Evolutionary conservation across 176 grass and related monocot genomes (phyloP).

Genomic region (Carex littledalei): DNA sequence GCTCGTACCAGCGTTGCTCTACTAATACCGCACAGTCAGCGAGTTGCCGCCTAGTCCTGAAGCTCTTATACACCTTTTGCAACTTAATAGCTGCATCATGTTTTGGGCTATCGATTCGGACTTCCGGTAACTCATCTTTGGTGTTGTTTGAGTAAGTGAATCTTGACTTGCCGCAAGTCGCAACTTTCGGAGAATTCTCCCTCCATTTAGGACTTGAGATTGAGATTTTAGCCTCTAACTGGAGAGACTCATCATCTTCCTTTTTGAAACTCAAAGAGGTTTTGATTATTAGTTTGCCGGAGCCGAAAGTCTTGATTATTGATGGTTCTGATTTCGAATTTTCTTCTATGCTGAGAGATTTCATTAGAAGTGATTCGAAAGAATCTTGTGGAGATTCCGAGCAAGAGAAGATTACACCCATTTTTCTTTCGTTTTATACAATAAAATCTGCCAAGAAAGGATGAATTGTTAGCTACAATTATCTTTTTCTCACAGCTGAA

Average conservation of each 20-base stretch:
- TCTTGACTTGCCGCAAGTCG: constrained; percentile 26
- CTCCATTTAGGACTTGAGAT: constrained; percentile 28
- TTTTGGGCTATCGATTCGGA: constrained; percentile 41
- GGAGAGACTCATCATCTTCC: constrained; percentile 26
- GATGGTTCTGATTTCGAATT: constrained; percentile 26
- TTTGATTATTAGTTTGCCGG: constrained; percentile 63
- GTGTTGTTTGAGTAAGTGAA: constrained; percentile 26
- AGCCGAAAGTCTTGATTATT: constrained; percentile 43
- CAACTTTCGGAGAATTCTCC: not conserved
- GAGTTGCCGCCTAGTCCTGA: constrained; percentile 82
- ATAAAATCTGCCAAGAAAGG: not conserved
- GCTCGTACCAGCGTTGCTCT: constrained; percentile 67
- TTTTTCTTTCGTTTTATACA: not conserved
- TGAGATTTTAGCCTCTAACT: constrained; percentile 62
- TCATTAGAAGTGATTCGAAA: constrained; percentile 18
- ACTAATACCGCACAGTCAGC: constrained; percentile 75
- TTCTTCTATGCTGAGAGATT: constrained; percentile 17
- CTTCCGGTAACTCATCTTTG: constrained; percentile 8
- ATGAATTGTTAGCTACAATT: not conserved
- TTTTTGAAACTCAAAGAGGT: constrained; percentile 75
- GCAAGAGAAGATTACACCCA: constrained; percentile 15
- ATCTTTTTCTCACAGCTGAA: not conserved
- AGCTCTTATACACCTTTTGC: constrained; percentile 97
- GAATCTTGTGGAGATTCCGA: constrained; percentile 4
- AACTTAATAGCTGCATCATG: constrained; percentile 67